Evolutionary conservation across 805 yeast species (phyloP).

Genomic region (Kodamaea nitidulidarum): DNA sequence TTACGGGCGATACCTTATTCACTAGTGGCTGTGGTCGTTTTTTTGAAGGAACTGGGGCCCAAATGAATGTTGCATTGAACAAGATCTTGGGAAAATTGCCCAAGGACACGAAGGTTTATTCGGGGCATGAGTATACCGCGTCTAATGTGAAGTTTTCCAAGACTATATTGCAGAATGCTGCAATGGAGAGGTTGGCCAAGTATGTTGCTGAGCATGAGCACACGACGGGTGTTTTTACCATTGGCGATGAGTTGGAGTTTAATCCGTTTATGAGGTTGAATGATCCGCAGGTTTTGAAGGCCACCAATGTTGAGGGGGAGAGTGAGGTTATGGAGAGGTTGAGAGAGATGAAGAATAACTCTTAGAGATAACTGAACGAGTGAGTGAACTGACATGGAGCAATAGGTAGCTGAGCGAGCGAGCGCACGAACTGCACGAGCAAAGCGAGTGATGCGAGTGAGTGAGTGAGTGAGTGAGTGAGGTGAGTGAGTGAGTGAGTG

Average conservation of each 20-base stretch:
- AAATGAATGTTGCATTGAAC: constrained; percentile 74
- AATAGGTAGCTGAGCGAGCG: not conserved
- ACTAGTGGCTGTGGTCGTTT: constrained; percentile 95
- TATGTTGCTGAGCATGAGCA: constrained; percentile 54
- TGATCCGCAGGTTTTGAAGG: constrained; percentile 58
- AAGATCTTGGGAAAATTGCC: constrained; percentile 59
- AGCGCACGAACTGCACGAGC: not conserved
- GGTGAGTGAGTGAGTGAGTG: no score
- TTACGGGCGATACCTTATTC: constrained; percentile 95
- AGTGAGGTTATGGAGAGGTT: constrained; percentile 66
- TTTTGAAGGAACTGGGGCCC: constrained; percentile 82
- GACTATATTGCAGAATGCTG: constrained; percentile 52
- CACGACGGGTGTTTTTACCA: constrained; percentile 84
- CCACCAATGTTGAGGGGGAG: constrained; percentile 49
- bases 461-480: no score
- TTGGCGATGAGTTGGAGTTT: constrained; percentile 72
- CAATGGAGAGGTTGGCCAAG: constrained; percentile 50
- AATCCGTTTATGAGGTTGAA: constrained; percentile 69
- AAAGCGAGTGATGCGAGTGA: not conserved
- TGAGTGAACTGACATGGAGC: no score
- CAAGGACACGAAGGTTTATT: constrained; percentile 67
- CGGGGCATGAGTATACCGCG: constrained; percentile 95
- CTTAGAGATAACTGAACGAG: no score
- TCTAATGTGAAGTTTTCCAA: constrained; percentile 76
- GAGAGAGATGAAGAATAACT: constrained; percentile 67